A percentile compares a stretch with the other conserved stretches of the same genome.
These are phyloP conservation scores for Tagetes patula DNA, from an alignment of 129 eudicot genomes.

Conservation along the genomic window DNA sequence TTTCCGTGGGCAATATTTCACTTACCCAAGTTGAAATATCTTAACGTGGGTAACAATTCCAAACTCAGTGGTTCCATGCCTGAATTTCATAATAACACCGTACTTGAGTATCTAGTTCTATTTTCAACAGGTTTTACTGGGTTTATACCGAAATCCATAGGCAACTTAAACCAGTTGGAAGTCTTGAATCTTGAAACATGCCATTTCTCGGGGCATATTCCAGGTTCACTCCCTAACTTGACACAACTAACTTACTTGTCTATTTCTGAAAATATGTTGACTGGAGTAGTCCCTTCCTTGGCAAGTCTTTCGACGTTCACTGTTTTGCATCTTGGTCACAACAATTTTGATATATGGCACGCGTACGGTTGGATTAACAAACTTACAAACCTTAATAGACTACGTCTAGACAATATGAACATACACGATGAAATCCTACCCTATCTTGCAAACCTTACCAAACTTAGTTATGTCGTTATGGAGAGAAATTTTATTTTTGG, in stretches of 20 bases:
- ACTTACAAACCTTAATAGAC: not conserved
- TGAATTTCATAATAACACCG: conserved; percentile 25
- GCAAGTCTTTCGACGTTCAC: conserved; percentile 7
- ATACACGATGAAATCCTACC: conserved; percentile 27
- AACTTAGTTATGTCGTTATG: not conserved
- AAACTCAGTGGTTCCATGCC: conserved; percentile 36
- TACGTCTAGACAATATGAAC: not conserved
- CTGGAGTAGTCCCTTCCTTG: conserved; percentile 20
- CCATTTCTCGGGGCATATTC: conserved; percentile 11
- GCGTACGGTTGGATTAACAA: conserved; percentile 5
- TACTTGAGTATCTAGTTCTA: conserved; percentile 17
- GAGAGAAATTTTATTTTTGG: not conserved
- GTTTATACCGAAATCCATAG: conserved; percentile 30
- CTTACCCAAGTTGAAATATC: conserved; percentile 24
- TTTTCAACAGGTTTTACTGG: conserved; percentile 26
- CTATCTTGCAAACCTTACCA: conserved; percentile 25
- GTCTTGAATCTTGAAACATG: not conserved
- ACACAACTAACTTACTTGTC: conserved; percentile 3
- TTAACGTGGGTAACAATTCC: not conserved
- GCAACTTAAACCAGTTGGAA: conserved; percentile 18
- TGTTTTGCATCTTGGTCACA: not conserved
- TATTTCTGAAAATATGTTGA: not conserved
- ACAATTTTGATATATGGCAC: not conserved
- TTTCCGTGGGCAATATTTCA: conserved; percentile 28
- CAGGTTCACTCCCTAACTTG: conserved; percentile 22